Conservation (phyloP, 1,284 basidiomycete species). For the Caloboletus inedulis region DNA sequence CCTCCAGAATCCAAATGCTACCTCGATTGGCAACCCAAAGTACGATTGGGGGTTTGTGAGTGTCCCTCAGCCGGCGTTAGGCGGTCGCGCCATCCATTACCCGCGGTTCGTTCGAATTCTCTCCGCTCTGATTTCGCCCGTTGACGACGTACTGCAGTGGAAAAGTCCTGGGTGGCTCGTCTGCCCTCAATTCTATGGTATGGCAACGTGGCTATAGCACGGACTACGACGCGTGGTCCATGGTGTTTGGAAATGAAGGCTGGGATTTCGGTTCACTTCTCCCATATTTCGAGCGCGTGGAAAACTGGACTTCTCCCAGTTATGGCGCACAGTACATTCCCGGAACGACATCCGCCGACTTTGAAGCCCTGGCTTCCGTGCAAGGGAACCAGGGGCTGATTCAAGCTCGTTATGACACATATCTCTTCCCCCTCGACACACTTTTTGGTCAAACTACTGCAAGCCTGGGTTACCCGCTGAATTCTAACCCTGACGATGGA, state of each 20-base stretch:
- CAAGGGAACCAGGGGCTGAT: not conserved
- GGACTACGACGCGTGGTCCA: conserved; percentile 1
- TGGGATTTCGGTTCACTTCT: conserved; percentile 1
- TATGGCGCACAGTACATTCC: not conserved
- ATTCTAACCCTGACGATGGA: not conserved
- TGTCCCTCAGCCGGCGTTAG: conserved; percentile 1
- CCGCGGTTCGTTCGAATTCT: not conserved
- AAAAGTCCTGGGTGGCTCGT: conserved; percentile 6
- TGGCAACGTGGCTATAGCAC: conserved; percentile 1
- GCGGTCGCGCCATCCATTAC: not conserved
- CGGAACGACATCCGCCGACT: not conserved
- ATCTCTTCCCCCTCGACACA: not conserved
- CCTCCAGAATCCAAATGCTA: conserved; percentile 3
- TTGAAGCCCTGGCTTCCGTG: not conserved
- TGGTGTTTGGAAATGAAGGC: conserved; percentile 3
- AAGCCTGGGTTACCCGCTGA: not conserved
- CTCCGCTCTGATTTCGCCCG: not conserved
- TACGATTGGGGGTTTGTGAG: conserved; percentile 4
- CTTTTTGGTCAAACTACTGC: not conserved
- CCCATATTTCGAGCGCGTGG: conserved; percentile 3
- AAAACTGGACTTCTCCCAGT: conserved; percentile 3
- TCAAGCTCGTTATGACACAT: not conserved
- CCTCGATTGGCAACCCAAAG: not conserved
- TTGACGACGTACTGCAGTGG: not conserved
- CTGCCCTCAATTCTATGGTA: not conserved